Percentiles rank a stretch among this genome's conserved stretches.
Evolutionary conservation across 2,329 filamentous ascomycete species (phyloP).

Genomic region (Sporothrix brunneoviolacea): DNA sequence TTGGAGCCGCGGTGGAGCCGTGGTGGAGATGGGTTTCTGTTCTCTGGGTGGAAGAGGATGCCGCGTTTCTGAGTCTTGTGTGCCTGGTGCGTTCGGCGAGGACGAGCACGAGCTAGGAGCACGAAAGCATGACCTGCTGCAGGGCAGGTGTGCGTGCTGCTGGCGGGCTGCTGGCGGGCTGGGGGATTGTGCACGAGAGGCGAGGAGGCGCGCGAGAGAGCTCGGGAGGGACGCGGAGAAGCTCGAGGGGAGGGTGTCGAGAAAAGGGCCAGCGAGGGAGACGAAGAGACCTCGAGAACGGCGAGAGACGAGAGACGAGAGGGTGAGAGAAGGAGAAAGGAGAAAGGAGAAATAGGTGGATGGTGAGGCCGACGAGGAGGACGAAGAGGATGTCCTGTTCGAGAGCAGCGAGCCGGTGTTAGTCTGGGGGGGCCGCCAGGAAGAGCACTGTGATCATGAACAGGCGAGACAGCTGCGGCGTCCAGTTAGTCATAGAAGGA

Average conservation of each 20-base stretch:
- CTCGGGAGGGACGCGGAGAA: background rate
- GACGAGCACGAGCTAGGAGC: constrained; percentile 2
- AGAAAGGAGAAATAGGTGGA: background rate
- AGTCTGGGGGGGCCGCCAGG: background rate
- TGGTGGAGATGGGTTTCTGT: background rate
- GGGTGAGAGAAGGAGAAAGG: background rate
- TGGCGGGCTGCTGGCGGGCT: background rate
- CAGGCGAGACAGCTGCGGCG: background rate
- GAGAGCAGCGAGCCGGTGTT: background rate
- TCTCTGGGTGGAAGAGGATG: constrained; percentile 5
- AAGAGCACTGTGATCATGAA: background rate
- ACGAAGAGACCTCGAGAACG: too few relatives aligned
- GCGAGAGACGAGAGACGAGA: background rate
- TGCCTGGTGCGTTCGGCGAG: constrained; percentile 7
- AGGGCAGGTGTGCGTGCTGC: background rate
- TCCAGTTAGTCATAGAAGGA: constrained; percentile 5
- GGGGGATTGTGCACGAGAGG: background rate
- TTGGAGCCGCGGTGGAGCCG: too few relatives aligned
- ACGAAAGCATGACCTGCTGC: constrained; percentile 5
- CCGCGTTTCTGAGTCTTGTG: constrained; percentile 1
- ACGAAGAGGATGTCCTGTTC: background rate
- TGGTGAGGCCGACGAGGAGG: too few relatives aligned
- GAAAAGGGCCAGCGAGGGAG: background rate
- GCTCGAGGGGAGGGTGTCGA: background rate
- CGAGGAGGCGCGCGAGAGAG: background rate